phyloP scores from a whole-genome alignment of 1,139 yeast species.

The Magnusiomyces sp. region DNA sequence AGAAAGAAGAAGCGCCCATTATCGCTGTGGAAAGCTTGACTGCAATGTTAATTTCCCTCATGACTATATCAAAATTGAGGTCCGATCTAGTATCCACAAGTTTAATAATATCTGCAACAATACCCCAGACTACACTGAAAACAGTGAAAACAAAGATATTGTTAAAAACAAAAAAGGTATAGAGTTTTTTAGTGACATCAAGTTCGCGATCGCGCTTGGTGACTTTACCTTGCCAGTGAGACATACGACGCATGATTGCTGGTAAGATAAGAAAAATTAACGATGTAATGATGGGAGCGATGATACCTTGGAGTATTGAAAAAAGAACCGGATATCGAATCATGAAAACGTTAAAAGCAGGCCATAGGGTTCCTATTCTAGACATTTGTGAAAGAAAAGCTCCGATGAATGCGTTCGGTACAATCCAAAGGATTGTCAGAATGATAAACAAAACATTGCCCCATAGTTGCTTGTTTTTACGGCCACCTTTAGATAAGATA shows the following conservation, averaged over 20 bases:
- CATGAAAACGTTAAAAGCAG: conserved; percentile 28
- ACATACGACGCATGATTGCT: conserved; percentile 31
- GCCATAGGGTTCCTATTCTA: conserved; percentile 33
- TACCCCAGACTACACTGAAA: conserved; percentile 35
- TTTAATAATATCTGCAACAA: conserved; percentile 29
- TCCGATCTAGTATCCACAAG: conserved; percentile 19
- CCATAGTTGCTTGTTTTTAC: conserved; percentile 30
- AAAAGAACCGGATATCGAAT: conserved; percentile 25
- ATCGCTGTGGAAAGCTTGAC: conserved; percentile 32
- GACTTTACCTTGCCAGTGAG: conserved; percentile 34
- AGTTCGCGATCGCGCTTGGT: conserved; percentile 34
- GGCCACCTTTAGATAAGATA: conserved; percentile 24
- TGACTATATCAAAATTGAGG: conserved; percentile 21
- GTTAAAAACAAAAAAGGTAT: conserved; percentile 34
- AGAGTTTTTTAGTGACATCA: conserved; percentile 33
- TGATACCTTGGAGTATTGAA: conserved; percentile 35
- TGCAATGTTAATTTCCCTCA: conserved; percentile 24
- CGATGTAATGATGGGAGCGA: conserved; percentile 33
- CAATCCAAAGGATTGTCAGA: conserved; percentile 32
- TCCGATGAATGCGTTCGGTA: conserved; percentile 37
- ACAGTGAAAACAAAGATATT: conserved; percentile 33
- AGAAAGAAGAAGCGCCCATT: conserved; percentile 34
- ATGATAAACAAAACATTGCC: conserved; percentile 29
- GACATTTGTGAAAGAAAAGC: conserved; percentile 34
- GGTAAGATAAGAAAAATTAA: conserved; percentile 33